These are phyloP conservation scores for Zopfochytrium polystomum DNA, from an alignment of 371 early-diverging fungal species.

Conservation along the genomic window DNA sequence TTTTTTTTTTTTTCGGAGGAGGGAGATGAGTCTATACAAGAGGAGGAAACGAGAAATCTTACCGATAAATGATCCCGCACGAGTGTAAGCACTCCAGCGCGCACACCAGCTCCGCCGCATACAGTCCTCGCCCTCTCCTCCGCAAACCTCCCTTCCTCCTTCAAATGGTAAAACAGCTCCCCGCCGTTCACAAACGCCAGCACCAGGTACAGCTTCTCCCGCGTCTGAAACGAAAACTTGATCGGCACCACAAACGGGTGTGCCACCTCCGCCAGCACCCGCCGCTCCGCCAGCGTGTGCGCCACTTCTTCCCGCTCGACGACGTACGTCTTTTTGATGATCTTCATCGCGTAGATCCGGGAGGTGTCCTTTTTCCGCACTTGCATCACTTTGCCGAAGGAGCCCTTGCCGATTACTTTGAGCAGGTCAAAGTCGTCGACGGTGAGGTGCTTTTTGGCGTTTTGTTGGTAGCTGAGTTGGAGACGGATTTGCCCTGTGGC, in stretches of 20 bases:
- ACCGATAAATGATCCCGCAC: constrained; percentile 81
- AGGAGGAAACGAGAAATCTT: too few species aligned
- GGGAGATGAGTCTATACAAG: neutral
- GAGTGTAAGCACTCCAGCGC: constrained; percentile 87
- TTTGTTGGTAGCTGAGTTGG: constrained; percentile 15
- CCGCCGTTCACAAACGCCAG: constrained; percentile 98
- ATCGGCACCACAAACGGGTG: constrained; percentile 61
- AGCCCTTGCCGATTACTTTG: constrained; percentile 93
- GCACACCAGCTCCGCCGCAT: constrained; percentile 80
- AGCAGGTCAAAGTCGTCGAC: constrained; percentile 93
- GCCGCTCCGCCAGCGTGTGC: constrained; percentile 57
- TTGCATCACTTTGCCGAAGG: constrained; percentile 97
- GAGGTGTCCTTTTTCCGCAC: constrained; percentile 90
- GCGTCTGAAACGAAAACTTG: constrained; percentile 57
- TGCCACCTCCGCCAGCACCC: constrained; percentile 49
- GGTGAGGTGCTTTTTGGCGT: constrained; percentile 46
- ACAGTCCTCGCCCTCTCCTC: constrained; percentile 76
- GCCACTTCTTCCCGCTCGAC: constrained; percentile 75
- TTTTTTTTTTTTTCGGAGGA: too few species aligned
- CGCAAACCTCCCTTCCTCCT: constrained; percentile 63
- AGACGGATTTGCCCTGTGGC: constrained; percentile 17
- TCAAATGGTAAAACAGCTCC: constrained; percentile 96
- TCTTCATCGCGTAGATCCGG: constrained; percentile 97
- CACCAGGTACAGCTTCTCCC: constrained; percentile 81
- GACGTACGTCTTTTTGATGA: constrained; percentile 89